Evolutionary conservation across 2,329 filamentous ascomycete genomes (phyloP).

Genomic region (Aspergillus fijiensis): DNA sequence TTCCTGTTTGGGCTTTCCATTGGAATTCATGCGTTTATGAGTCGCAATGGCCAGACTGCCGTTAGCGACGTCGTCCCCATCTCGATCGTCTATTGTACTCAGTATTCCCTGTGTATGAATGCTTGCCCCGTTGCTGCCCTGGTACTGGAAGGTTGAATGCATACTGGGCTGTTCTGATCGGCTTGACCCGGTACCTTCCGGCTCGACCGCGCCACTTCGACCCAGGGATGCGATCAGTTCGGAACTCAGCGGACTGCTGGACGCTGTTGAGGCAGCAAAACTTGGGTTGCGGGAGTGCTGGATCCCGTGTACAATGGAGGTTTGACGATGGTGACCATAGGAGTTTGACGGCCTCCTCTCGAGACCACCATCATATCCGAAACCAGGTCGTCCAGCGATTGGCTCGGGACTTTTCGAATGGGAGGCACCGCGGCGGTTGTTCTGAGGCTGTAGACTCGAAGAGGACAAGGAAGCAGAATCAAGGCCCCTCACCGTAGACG

Average conservation of each 20-base stretch:
- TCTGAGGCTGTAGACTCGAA: conserved; percentile 37
- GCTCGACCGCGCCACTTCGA: conserved; percentile 53
- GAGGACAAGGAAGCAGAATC: conserved; percentile 37
- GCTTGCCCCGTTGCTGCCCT: conserved; percentile 44
- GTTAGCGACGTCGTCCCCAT: conserved; percentile 28
- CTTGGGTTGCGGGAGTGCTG: conserved; percentile 91
- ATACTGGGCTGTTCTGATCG: conserved; percentile 37
- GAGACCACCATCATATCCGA: conserved; percentile 39
- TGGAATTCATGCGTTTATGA: conserved; percentile 55
- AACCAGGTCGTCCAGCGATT: conserved; percentile 32
- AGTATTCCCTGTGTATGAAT: conserved; percentile 31
- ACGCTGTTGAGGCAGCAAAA: conserved; percentile 63
- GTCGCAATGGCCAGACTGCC: conserved; percentile 26
- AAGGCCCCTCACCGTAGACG: conserved; percentile 43
- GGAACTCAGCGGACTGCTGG: conserved; percentile 78
- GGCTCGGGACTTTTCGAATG: conserved; percentile 46
- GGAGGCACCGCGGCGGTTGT: conserved; percentile 39
- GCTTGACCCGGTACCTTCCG: conserved; percentile 40
- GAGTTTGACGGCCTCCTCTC: conserved; percentile 49
- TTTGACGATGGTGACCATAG: conserved; percentile 91
- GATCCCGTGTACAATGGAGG: conserved; percentile 92
- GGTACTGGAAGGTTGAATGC: conserved; percentile 26
- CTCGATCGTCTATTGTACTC: conserved; percentile 42
- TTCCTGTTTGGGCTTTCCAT: conserved; percentile 66
- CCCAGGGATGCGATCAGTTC: conserved; percentile 75